Base-by-base conservation (phyloP, 257 asterid genomes). In the Nemophila menziesii region DNA sequence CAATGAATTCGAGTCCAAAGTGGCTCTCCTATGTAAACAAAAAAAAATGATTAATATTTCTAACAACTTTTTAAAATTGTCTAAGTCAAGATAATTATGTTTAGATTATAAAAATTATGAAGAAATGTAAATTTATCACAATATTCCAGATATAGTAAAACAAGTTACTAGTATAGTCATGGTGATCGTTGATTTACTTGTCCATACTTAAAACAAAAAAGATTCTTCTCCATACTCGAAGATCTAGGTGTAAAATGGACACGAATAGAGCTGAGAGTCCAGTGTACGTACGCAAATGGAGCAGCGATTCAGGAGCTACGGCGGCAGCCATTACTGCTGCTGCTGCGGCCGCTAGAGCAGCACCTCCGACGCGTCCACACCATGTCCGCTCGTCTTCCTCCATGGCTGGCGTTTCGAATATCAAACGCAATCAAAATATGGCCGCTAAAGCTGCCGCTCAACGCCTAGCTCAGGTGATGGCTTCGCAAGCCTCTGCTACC, bases 391-490 rank as follows among this genome's bases (percentile, higher is more conserved):
- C 84, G 84, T 78, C 97, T 16, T 68, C 94, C 22, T 86, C 97
- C 21, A 66, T 61, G 14, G 63, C 77, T 62, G 82, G 90, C 72
- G 75, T 84, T 70, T 84, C 98, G 57, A 89, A 55, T 65, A 68
- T 89, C 66, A 89, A 75, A 74, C 95, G 98, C 44, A 84, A 80
- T 57, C 95, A 84, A 86, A 82, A 89, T 70, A 73, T 46, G 14
- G 98, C 98, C 4, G 98, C 98, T 11, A 89, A 84, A 70, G 98
- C 98, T 14, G 98, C 98, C 27, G 98, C 98, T 36, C 98, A 84
- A 72, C 80, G 98, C 10, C 94, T 89, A 48, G 98, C 98, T 66
- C 90, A 84, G 72, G 98, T 84, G 58, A 89, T 84, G 98, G 95
- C 97, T 20, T 87, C 95, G 33, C 93, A 83, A 54, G 60, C 98